These are phyloP conservation scores for Pseudotulostoma volvatum DNA, from an alignment of 495 filamentous ascomycete species.

Conservation along the genomic window DNA sequence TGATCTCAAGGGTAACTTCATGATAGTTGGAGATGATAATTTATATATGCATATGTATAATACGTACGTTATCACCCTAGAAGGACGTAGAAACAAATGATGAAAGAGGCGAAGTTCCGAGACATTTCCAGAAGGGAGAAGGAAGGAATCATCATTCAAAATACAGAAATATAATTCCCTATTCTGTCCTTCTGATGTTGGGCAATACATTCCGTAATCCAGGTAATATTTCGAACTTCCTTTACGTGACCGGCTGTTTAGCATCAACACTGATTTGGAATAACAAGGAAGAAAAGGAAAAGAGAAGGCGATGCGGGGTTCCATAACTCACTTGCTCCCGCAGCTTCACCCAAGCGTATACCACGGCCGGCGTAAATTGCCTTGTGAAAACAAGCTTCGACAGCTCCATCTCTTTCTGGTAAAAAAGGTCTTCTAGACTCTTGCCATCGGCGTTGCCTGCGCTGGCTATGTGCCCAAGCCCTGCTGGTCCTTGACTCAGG, in stretches of 20 bases:
- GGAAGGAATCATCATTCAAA: no score
- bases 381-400: conserved; percentile 86
- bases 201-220: conserved; percentile 99
- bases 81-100: no score
- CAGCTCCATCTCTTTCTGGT: conserved; percentile 98
- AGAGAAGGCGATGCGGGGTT: no score
- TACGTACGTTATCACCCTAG: no score
- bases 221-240: conserved; percentile 99
- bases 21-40: no score
- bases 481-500: conserved; percentile 48
- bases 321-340: conserved; percentile 80
- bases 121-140: no score
- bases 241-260: no score
- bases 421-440: conserved; percentile 94
- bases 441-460: conserved; percentile 61
- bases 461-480: conserved; percentile 69
- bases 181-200: conserved; percentile 99
- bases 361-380: conserved; percentile 88
- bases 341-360: conserved; percentile 96
- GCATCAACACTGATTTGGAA: conserved; percentile 12
- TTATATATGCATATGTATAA: no score
- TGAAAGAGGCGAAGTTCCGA: no score
- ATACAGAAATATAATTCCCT: conserved; percentile 95
- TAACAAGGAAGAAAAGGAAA: conserved; percentile 2
- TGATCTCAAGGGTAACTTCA: no score